Percentiles rank a stretch among this genome's conserved stretches.
Evolutionary conservation across 768 basidiomycete species (phyloP).

Genomic region (Kockovaella imperatae): DNA sequence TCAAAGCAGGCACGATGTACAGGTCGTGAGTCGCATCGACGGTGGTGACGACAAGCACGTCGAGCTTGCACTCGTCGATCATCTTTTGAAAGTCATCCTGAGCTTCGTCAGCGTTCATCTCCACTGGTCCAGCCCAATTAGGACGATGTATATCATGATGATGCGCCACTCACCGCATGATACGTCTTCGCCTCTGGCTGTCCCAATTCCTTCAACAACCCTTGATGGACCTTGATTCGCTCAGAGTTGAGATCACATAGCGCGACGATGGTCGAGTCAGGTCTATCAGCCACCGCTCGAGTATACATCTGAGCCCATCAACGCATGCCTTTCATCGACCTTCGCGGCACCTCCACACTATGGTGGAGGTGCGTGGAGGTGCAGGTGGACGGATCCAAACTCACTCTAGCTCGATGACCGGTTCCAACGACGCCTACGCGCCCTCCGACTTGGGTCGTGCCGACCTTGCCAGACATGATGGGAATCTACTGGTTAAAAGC

Average conservation of each 20-base stretch:
- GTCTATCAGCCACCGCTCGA: conserved; percentile 49
- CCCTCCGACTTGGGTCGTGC: conserved; percentile 15
- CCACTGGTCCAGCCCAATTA: background rate
- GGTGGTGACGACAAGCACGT: conserved; percentile 52
- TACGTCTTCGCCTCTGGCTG: conserved; percentile 35
- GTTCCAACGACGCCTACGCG: conserved; percentile 32
- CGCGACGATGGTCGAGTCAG: conserved; percentile 48
- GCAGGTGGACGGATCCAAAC: conserved; percentile 5
- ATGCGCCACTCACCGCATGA: conserved; percentile 12
- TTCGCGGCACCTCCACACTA: background rate
- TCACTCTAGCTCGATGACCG: conserved; percentile 31
- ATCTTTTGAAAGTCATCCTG: conserved; percentile 49
- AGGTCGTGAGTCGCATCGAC: conserved; percentile 51
- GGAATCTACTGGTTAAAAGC: too few relatives aligned
- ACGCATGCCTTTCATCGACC: background rate
- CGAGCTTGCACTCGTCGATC: conserved; percentile 49
- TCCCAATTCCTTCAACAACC: conserved; percentile 47
- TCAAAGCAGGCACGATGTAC: conserved; percentile 49
- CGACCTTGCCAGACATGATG: background rate
- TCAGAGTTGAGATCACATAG: conserved; percentile 51
- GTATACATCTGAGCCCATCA: conserved; percentile 49
- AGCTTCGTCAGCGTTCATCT: conserved; percentile 45
- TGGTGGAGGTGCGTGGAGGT: background rate
- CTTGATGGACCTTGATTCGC: conserved; percentile 50
- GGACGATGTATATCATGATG: background rate